phyloP scores from a whole-genome alignment of 2,329 filamentous ascomycete genomes.

The Furcasterigmium furcatum region DNA sequence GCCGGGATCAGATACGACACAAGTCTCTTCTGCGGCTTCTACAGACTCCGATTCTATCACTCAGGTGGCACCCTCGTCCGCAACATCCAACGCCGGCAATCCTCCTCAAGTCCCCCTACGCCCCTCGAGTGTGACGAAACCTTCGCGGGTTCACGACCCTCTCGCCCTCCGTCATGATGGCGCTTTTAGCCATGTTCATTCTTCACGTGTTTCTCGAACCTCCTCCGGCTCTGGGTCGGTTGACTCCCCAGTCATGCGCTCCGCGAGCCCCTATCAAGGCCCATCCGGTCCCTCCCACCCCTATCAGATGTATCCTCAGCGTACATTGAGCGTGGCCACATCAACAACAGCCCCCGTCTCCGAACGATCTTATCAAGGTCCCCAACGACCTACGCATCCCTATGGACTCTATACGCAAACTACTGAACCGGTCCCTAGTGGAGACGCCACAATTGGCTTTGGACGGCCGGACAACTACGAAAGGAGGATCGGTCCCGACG shows the following conservation, averaged over 20 bases:
- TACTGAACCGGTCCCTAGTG: constrained; percentile 56
- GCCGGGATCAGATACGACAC: constrained; percentile 5
- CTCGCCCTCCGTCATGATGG: constrained; percentile 52
- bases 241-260: constrained; percentile 31
- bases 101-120: constrained; percentile 20
- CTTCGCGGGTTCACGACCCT: constrained; percentile 44
- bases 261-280: constrained; percentile 66
- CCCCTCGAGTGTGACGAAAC: constrained; percentile 55
- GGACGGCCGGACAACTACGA: constrained; percentile 66
- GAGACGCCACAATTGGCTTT: constrained; percentile 60
- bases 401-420: constrained; percentile 86
- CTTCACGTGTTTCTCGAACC: constrained; percentile 13
- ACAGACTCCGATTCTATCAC: background rate
- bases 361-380: constrained; percentile 56
- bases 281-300: constrained; percentile 76
- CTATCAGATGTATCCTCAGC: constrained; percentile 81
- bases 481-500: constrained; percentile 70
- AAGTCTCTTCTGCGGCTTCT: background rate
- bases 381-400: constrained; percentile 72
- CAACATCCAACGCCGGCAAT: background rate
- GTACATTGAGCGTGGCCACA: constrained; percentile 66
- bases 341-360: constrained; percentile 62
- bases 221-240: constrained; percentile 28
- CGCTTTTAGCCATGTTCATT: background rate
- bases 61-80: background rate